Evolutionary conservation across 106 monocot genomes (phyloP).

Genomic region (Dioscorea dumetorum): DNA sequence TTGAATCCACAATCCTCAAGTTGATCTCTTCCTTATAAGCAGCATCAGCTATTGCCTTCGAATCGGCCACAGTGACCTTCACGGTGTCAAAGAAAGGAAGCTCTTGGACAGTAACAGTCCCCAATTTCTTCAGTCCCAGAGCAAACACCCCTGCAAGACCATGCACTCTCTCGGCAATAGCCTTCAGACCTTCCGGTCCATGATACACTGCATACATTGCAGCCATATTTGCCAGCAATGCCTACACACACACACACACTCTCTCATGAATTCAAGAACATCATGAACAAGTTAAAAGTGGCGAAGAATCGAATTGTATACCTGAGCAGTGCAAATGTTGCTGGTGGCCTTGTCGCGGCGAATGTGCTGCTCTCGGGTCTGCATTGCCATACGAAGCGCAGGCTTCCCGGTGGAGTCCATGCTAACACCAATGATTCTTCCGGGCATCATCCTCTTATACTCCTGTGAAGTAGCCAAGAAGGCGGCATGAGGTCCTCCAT

Average conservation of each 20-base stretch:
- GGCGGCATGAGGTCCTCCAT: slow-evolving; percentile 95
- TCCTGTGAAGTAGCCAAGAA: slow-evolving; percentile 97
- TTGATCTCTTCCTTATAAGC: slow-evolving; percentile 82
- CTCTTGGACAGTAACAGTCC: slow-evolving; percentile 71
- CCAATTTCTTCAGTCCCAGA: slow-evolving; percentile 86
- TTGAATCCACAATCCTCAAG: slow-evolving; percentile 72
- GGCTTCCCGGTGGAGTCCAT: slow-evolving; percentile 86
- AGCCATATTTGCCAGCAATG: slow-evolving; percentile 97
- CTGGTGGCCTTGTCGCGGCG: slow-evolving; percentile 96
- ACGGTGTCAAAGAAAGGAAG: slow-evolving; percentile 98
- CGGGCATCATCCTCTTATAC: slow-evolving; percentile 98
- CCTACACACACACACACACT: slow-evolving; percentile 27
- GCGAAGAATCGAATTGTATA: slow-evolving; percentile 1
- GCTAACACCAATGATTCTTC: slow-evolving; percentile 91
- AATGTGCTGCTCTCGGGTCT: slow-evolving; percentile 98
- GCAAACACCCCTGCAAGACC: slow-evolving; percentile 84
- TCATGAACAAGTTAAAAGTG: not conserved
- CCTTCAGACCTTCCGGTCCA: slow-evolving; percentile 94
- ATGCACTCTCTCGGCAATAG: slow-evolving; percentile 76
- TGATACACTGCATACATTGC: slow-evolving; percentile 99
- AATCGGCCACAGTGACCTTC: slow-evolving; percentile 63
- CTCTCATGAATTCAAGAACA: not conserved
- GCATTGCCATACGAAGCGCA: slow-evolving; percentile 97
- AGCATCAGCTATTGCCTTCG: slow-evolving; percentile 61
- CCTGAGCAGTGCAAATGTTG: slow-evolving; percentile 99